phyloP scores from a whole-genome alignment of 495 filamentous ascomycete genomes.

The Trichocladium uniseriatum region DNA sequence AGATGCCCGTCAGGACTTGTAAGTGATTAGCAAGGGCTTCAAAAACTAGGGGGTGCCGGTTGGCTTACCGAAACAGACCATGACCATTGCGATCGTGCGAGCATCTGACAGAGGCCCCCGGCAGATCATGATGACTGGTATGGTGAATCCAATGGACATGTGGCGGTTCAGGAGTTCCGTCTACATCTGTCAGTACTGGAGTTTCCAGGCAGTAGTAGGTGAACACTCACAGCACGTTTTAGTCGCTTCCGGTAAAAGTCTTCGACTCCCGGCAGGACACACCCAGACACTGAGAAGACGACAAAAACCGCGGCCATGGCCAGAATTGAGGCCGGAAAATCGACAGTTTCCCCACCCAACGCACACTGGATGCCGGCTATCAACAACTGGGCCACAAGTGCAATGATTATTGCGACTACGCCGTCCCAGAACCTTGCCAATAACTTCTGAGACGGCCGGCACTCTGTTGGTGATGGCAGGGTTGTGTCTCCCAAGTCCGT shows the following conservation, averaged over 20 bases:
- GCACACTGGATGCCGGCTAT: constrained; percentile 19
- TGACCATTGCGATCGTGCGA: constrained; percentile 27
- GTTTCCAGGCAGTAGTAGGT: not conserved
- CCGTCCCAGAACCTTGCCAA: constrained; percentile 9
- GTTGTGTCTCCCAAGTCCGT: not conserved
- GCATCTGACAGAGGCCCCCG: constrained; percentile 26
- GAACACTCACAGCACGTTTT: constrained; percentile 25
- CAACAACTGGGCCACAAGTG: constrained; percentile 19
- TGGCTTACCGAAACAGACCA: constrained; percentile 32
- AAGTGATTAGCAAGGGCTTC: constrained; percentile 1
- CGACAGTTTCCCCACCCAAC: constrained; percentile 10
- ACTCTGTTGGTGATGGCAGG: not conserved
- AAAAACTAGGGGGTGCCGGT: no score
- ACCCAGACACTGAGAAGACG: constrained; percentile 1
- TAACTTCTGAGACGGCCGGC: not conserved
- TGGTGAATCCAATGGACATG: constrained; percentile 41
- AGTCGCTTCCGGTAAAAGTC: constrained; percentile 27
- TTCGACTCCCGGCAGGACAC: constrained; percentile 12
- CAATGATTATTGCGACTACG: constrained; percentile 13
- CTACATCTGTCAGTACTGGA: constrained; percentile 3
- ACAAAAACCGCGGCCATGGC: constrained; percentile 25
- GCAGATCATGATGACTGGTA: constrained; percentile 38
- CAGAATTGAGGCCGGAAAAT: constrained; percentile 26
- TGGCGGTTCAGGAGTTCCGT: constrained; percentile 38
- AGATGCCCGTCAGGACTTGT: constrained; percentile 22